Evolutionary conservation across 768 basidiomycete species (phyloP).

Genomic region (Leccinum broughii): DNA sequence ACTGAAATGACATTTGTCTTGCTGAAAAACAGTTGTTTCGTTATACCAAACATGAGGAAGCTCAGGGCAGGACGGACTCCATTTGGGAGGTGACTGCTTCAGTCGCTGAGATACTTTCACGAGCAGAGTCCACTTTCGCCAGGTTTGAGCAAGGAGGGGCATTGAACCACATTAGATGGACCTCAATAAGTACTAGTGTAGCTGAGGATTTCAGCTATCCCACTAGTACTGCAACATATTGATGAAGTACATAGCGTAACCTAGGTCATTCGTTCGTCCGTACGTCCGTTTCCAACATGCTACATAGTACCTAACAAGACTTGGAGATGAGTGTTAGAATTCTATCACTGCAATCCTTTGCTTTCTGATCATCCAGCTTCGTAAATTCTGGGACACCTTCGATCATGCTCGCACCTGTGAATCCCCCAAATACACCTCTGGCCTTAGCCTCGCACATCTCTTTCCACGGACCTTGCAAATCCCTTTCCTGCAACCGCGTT

Average conservation of each 20-base stretch:
- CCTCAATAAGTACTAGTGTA: no score
- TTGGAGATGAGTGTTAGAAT: slow-evolving; percentile 20
- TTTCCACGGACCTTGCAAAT: slow-evolving; percentile 18
- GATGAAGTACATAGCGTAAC: neutral
- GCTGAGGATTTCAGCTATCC: no score
- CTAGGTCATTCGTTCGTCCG: neutral
- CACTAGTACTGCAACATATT: slow-evolving; percentile 1
- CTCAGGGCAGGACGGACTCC: neutral
- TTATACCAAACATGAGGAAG: neutral
- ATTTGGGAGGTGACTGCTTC: neutral
- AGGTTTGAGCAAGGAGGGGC: no score
- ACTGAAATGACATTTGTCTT: neutral
- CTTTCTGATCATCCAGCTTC: slow-evolving; percentile 12
- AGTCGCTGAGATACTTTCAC: no score
- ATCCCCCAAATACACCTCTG: slow-evolving; percentile 4
- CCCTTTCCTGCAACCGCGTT: slow-evolving; percentile 14
- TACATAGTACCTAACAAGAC: neutral
- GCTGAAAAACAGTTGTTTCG: neutral
- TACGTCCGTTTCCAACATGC: neutral
- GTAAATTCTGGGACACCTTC: slow-evolving; percentile 24
- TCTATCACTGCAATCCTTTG: slow-evolving; percentile 21
- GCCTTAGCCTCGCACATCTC: slow-evolving; percentile 13
- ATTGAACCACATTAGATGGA: no score
- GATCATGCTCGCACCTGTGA: slow-evolving; percentile 18
- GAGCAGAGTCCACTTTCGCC: no score